Conservation (phyloP, 805 yeast species). For the Schwanniomyces vanrijiae region DNA sequence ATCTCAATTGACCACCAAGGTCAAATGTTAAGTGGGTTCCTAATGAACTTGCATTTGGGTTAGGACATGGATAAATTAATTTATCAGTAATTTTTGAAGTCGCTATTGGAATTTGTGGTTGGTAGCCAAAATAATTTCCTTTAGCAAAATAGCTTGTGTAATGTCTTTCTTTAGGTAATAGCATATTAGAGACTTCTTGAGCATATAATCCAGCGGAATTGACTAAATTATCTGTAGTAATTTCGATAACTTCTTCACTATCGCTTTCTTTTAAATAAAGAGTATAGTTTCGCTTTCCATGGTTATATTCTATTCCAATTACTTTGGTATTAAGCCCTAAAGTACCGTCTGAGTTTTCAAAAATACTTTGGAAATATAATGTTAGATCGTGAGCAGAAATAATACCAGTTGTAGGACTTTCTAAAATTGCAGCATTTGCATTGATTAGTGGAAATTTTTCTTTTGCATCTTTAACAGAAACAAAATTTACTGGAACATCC, state of each 20-base stretch:
- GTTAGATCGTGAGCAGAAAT: slow-evolving; percentile 77
- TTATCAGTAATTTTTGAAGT: slow-evolving; percentile 25
- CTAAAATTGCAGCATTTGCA: slow-evolving; percentile 61
- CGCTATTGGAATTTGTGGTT: slow-evolving; percentile 42
- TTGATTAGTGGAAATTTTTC: slow-evolving; percentile 63
- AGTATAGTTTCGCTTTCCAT: slow-evolving; percentile 18
- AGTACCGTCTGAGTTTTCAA: slow-evolving; percentile 64
- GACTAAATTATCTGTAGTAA: slow-evolving; percentile 58
- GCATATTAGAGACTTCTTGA: slow-evolving; percentile 64
- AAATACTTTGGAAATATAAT: slow-evolving; percentile 52
- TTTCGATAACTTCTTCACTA: slow-evolving; percentile 31
- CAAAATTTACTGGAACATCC: slow-evolving; percentile 58
- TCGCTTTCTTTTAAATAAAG: slow-evolving; percentile 25
- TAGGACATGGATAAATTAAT: slow-evolving; percentile 71
- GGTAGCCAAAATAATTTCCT: slow-evolving; percentile 75
- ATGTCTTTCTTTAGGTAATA: slow-evolving; percentile 64
- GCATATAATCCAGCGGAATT: slow-evolving; percentile 84
- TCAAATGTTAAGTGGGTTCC: slow-evolving; percentile 89
- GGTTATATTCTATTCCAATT: slow-evolving; percentile 30
- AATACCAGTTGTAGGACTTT: slow-evolving; percentile 84
- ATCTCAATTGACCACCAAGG: slow-evolving; percentile 72
- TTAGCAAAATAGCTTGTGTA: slow-evolving; percentile 69
- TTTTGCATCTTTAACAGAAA: slow-evolving; percentile 46
- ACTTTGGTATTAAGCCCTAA: slow-evolving; percentile 64
- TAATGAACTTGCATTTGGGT: slow-evolving; percentile 67